Evolutionary conservation across 75 land plant genomes (phyloP).

Genomic region (Picea sitchensis): DNA sequence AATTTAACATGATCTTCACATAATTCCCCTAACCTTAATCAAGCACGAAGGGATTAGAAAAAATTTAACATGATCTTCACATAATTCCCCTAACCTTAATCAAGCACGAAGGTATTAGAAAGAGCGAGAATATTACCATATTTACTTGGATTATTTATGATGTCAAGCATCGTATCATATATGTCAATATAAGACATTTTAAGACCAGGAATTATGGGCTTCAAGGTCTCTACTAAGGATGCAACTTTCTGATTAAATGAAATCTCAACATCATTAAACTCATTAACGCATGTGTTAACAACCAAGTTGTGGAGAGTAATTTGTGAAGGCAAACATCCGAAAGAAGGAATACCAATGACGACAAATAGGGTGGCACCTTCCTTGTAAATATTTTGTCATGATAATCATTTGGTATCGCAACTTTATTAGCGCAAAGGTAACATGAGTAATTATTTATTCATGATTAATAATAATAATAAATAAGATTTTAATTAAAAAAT

Average conservation of each 20-base stretch:
- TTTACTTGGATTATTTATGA: slow-evolving; percentile 28
- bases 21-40: no score
- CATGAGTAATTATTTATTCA: no score
- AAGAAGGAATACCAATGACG: slow-evolving; percentile 50
- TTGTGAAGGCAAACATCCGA: slow-evolving; percentile 61
- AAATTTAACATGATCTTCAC: no score
- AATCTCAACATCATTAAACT: slow-evolving; percentile 24
- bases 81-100: no score
- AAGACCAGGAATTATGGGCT: slow-evolving; percentile 9
- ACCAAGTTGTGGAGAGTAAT: slow-evolving; percentile 14
- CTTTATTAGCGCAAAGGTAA: no score
- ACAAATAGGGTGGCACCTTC: slow-evolving; percentile 36
- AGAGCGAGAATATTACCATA: slow-evolving; percentile 21
- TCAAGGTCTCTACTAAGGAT: slow-evolving; percentile 8
- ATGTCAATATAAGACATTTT: slow-evolving; percentile 30
- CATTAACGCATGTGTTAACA: neutral
- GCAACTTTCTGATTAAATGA: slow-evolving; percentile 32
- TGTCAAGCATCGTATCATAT: slow-evolving; percentile 22
- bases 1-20: no score
- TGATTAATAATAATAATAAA: no score
- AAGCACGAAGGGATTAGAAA: no score
- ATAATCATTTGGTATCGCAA: neutral
- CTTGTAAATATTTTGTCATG: neutral
- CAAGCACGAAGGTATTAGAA: no score
- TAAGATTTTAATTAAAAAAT: no score